phyloP scores from a whole-genome alignment of 345 rosid genomes.

The Fremontodendron californicum region DNA sequence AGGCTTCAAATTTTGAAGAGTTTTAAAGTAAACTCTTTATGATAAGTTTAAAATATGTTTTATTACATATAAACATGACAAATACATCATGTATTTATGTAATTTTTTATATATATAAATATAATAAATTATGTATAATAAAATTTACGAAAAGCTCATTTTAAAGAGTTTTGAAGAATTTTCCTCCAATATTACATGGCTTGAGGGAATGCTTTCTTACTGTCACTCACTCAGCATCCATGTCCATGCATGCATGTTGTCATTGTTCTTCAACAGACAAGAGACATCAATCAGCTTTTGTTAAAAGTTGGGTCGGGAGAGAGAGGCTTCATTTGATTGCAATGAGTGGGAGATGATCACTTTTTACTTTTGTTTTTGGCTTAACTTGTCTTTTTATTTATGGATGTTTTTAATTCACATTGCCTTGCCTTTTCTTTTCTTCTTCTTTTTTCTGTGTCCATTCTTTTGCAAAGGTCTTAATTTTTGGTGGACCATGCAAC shows the following conservation, averaged over 20 bases:
- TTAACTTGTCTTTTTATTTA: conserved; percentile 3
- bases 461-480: not conserved
- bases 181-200: not conserved
- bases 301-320: conserved; percentile 18
- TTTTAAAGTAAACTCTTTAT: too few species aligned
- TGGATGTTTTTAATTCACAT: not conserved
- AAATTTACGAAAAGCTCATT: too few species aligned
- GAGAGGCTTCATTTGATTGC: conserved; percentile 1
- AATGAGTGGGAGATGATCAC: conserved; percentile 15
- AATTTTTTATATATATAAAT: too few species aligned
- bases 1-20: too few species aligned
- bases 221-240: conserved; percentile 12
- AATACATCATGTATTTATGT: too few species aligned
- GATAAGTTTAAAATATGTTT: too few species aligned
- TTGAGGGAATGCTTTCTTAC: conserved; percentile 13
- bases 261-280: not conserved
- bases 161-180: too few species aligned
- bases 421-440: not conserved
- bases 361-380: not conserved
- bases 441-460: not conserved
- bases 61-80: too few species aligned
- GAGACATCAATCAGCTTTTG: conserved; percentile 13
- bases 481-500: conserved; percentile 10
- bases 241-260: conserved; percentile 13
- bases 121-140: too few species aligned